Base-by-base conservation (phyloP, 306 rosid species). In the Cucumis melo region DNA sequence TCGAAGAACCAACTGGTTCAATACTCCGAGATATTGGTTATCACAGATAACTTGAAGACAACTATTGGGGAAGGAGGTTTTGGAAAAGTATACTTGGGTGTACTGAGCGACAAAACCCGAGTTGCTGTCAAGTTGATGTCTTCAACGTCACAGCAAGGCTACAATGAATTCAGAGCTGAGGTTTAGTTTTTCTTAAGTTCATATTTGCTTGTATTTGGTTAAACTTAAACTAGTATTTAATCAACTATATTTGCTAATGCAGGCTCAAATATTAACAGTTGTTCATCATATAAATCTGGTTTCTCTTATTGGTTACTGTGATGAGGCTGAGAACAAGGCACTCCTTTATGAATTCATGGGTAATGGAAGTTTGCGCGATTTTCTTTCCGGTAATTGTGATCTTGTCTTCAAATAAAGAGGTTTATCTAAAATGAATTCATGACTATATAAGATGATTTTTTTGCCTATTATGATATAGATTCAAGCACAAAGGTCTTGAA, bases 51-150 rank as follows among this genome's bases (percentile, higher is more conserved):
- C 63, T 80, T 79, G 38, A 63, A 68, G n/a, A 84, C 78, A 4
- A 48, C 61, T 36, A 72, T 87, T 41, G 88, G 87, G 27, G 70
- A 59, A 79, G 87, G 91, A 36, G 90, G 87, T 53, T 87, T 87
- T 73, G 88, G 86, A 39, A 77, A 81, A 24, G 91, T 85, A 10
- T 85, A 83, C 62, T 72, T n/a, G 7, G 88, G 88, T 55, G 59
- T 17, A 8, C 56, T 85, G n/a, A 46, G 73, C 3, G 62, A 77
- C 55, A 80, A 34, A 14, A 66, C 51, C 20, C 67, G 75, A 79
- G 88, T 85, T 75, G 88, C 87, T 1, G 64, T 29, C 58, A 86
- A 88, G 83, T 16, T 83, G 21, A 83, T 84, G 23, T 84, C 87
- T 20, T 9, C 53, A 4, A 39, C 77, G 32, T 80, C 91, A 59